These are phyloP conservation scores for Cardamine chenopodiifolia DNA, from an alignment of 345 rosid genomes.

Conservation along the genomic window DNA sequence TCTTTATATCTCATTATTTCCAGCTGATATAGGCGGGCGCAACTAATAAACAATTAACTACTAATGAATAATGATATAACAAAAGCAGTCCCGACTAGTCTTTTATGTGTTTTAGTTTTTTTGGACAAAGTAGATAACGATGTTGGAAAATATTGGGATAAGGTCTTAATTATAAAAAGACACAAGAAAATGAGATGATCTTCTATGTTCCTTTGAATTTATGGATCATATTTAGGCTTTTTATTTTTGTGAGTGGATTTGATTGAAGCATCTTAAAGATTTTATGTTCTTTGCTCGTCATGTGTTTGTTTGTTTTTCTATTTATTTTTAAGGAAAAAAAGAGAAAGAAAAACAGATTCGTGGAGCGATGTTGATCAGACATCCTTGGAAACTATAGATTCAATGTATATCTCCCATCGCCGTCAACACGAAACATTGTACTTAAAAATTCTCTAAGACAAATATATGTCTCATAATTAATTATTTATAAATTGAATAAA, in stretches of 20 bases:
- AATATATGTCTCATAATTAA: constrained; percentile 1
- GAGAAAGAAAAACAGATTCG: constrained; percentile 22
- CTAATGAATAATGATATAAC: constrained; percentile 28
- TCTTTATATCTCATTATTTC: constrained; percentile 24
- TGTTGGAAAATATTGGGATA: constrained; percentile 41
- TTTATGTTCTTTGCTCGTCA: constrained; percentile 35
- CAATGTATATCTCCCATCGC: constrained; percentile 43
- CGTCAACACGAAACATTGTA: constrained; percentile 41
- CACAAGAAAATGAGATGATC: constrained; percentile 41
- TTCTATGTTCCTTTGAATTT: constrained; percentile 36
- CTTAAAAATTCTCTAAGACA: constrained; percentile 27
- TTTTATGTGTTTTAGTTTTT: constrained; percentile 30
- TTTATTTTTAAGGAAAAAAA: neutral
- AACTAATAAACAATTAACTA: constrained; percentile 2
- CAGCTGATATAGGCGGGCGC: constrained; percentile 39
- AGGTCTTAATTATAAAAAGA: constrained; percentile 21
- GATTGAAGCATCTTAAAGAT: constrained; percentile 35
- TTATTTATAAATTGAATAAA: neutral
- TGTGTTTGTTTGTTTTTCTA: constrained; percentile 1
- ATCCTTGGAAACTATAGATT: constrained; percentile 38
- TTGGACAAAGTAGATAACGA: constrained; percentile 43
- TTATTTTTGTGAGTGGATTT: constrained; percentile 31
- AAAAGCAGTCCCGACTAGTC: constrained; percentile 24
- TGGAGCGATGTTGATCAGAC: constrained; percentile 39
- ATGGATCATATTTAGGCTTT: constrained; percentile 24